Evolutionary conservation across 1,284 basidiomycete species (phyloP), one percentile per base, ranked within the genome.

Genomic region (Puccinia triticina): DNA sequence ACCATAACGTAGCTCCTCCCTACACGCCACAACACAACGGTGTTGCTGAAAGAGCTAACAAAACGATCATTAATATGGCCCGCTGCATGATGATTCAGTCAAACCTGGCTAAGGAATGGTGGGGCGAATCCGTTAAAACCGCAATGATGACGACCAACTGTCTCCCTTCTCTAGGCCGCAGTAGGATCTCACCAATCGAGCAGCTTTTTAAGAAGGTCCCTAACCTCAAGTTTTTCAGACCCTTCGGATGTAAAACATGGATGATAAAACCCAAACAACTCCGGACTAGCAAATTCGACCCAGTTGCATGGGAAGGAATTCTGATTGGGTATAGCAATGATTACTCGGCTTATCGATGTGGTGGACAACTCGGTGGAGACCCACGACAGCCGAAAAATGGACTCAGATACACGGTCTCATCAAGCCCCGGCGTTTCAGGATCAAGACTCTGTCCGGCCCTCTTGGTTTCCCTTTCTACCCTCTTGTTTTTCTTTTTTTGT

Each of bases 201-300:
- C 46, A 8, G 2, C 16, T 71, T 1, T 46, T 71, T 29, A 8
- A 16, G 8, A 26, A 46, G n/a, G 23, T 3, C 1, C 40, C 40
- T 10, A 71, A 71, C 46, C n/a, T 71, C 1, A 23, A 2, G 2
- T 71, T 71, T 43, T 57, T 74, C 21, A 7, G 32, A 55, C 48
- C 72, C 12, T 74, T 74, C 23, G 72, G 72, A 11, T 74, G 72
- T 23, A 74, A 74, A 21, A 21, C 50, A 32, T 74, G 50, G 46
- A 37, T 34, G 8, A 10, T 37, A 18, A 74, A 48, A 16, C 72
- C 72, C 4, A 32, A 50, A 12, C 21, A 53, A 23, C 18, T 40
- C 18, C 11, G 32, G 16, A 55, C 21, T 11, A 40, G 29, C 21
- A 74, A 74, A n/a, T 74, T 74, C 23, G 72, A 74, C 29, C 16